Evolutionary conservation across 331 rosid species (phyloP).

Genomic region (Malus hybrid): DNA sequence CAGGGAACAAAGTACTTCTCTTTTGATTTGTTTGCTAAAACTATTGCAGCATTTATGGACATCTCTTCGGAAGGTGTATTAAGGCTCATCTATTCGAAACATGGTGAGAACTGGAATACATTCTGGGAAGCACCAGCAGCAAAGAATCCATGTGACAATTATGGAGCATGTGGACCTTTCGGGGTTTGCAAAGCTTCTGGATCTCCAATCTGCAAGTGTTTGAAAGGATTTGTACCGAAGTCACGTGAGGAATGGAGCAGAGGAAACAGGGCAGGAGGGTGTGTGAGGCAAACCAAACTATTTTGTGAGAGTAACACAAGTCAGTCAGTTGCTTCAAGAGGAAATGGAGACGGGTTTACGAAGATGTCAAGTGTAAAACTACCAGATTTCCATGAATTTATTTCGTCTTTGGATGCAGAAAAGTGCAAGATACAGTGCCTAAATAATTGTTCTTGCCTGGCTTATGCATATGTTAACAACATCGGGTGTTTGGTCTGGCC

Average conservation of each 20-base stretch:
- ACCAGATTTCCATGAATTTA: background rate
- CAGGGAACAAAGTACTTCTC: background rate
- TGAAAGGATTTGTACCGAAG: slow-evolving; percentile 44
- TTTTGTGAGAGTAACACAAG: background rate
- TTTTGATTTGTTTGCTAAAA: background rate
- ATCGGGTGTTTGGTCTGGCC: slow-evolving; percentile 16
- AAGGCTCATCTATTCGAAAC: background rate
- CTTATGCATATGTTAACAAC: background rate
- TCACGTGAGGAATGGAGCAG: slow-evolving; percentile 46
- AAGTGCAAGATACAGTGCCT: background rate
- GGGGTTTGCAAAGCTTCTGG: slow-evolving; percentile 38
- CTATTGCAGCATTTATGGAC: background rate
- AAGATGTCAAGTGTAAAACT: background rate
- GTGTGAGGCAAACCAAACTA: slow-evolving; percentile 40
- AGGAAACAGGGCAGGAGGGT: slow-evolving; percentile 66
- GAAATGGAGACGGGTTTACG: background rate
- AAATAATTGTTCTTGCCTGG: slow-evolving; percentile 10
- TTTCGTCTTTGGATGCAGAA: background rate
- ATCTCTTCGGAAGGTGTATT: slow-evolving; percentile 13
- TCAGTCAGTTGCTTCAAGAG: background rate
- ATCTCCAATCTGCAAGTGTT: slow-evolving; percentile 57
- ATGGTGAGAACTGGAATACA: slow-evolving; percentile 30
- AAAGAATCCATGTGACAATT: slow-evolving; percentile 57
- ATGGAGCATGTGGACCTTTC: slow-evolving; percentile 48
- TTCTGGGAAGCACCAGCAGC: slow-evolving; percentile 80